Base-by-base conservation (phyloP, 441 rosid species). In the Adansonia gregorii region DNA sequence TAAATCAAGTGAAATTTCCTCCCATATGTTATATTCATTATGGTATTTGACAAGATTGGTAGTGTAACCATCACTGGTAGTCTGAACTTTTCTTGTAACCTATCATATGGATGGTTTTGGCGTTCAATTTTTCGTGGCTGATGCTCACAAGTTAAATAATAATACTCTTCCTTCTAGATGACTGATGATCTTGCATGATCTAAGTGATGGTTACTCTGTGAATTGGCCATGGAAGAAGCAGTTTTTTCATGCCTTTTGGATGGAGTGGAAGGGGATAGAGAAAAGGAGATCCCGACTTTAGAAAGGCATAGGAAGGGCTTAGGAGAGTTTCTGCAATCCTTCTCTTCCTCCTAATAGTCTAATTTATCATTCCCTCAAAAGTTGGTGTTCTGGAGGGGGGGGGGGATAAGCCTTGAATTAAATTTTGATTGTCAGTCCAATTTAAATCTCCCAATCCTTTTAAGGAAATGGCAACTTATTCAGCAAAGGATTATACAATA, bases 31-130 rank as follows among this genome's bases (percentile, higher is more conserved):
- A 3, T 70, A 31, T 51, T 70, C 8, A 20, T 70, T 51, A 6
- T 4, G 24, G 60, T 52, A n/a, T 67, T 45, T 46, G 10, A 46
- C 5, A 0, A 19, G 22, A 31, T 27, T 46, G 45, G 61, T 70
- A n/a, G 58, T 24, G 35, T 69, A 24, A 12, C 20, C 17, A 35
- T 69, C n/a, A 2, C 8, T 27, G 2, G 61, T 15, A 70, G 74
- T 70, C 61, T 2, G 11, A 70, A 52, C 73, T 24, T 69, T 4
- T 69, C 22, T 69, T 24, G 43, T 49, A 24, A 24, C 59, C 45
- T 69, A 10, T 24, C 45, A 7, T 69, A 49, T 14, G 8, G 41
- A 46, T 69, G 73, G 73, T 69, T 45, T 14, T 19, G 55, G 54
- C 54, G 17, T 19, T 15, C n/a, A 19, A 19, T n/a, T 35, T 56